These are phyloP conservation scores for Fraxinus sp. DNA, from an alignment of 305 asterid species.

Conservation along the genomic window DNA sequence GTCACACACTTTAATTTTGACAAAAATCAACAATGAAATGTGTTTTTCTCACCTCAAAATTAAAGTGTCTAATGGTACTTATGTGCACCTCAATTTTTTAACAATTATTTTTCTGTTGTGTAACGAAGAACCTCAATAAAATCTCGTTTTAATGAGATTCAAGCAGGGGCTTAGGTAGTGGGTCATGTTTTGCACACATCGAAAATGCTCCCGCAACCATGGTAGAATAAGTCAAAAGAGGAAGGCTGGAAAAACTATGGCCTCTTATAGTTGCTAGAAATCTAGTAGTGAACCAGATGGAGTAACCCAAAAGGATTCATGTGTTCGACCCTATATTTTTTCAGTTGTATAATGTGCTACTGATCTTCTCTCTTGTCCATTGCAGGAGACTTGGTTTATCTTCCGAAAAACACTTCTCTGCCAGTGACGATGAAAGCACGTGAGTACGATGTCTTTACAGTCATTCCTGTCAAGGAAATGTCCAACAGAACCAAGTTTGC, in stretches of 20 bases:
- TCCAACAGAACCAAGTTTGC: conserved; percentile 49
- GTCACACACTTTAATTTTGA: background rate
- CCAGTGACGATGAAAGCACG: conserved; percentile 66
- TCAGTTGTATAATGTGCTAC: background rate
- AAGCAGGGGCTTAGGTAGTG: background rate
- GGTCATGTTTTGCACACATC: background rate
- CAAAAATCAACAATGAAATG: background rate
- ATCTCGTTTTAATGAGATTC: background rate
- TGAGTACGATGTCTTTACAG: conserved; percentile 70
- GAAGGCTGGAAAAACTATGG: background rate
- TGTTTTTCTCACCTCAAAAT: background rate
- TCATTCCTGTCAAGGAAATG: conserved; percentile 57
- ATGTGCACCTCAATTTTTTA: background rate
- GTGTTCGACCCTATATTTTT: background rate
- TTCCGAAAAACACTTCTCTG: conserved; percentile 55
- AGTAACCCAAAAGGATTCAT: background rate
- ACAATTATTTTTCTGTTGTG: too few species aligned
- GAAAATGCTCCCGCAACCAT: background rate
- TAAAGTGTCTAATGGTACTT: background rate
- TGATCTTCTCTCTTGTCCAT: background rate
- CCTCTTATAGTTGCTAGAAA: background rate
- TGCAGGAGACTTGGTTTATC: conserved; percentile 71
- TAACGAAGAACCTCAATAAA: background rate
- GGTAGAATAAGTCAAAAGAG: background rate
- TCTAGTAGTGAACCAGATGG: background rate